Conservation (phyloP, 768 basidiomycete species). For the Coprinopsis strossmayeri region DNA sequence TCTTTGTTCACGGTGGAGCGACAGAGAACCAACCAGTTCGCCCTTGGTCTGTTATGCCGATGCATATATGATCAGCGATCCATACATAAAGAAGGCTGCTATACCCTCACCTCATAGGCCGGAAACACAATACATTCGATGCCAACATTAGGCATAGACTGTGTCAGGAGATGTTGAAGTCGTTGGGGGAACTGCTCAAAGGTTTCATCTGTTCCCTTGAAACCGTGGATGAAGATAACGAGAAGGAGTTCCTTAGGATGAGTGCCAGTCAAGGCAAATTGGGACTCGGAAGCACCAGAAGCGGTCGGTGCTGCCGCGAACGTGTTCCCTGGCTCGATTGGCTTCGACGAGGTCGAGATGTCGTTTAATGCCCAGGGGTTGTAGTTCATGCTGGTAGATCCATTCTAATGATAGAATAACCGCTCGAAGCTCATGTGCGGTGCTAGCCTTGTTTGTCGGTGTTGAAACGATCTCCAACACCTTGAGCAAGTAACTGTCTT, state of each 20-base stretch:
- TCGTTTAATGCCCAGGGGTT: not conserved
- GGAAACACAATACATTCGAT: conserved; percentile 84
- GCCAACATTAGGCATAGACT: conserved; percentile 46
- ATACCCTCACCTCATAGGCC: conserved; percentile 65
- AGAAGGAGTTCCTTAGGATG: conserved; percentile 44
- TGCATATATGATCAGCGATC: not conserved
- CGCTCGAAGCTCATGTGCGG: too few species aligned
- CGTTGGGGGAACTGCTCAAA: conserved; percentile 76
- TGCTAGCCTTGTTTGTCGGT: conserved; percentile 5
- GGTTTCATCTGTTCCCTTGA: conserved; percentile 55
- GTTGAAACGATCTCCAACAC: too few species aligned
- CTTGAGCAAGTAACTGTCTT: too few species aligned
- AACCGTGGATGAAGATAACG: conserved; percentile 78
- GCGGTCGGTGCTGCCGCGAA: not conserved
- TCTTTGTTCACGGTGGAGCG: not conserved
- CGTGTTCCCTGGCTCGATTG: not conserved
- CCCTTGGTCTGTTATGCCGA: conserved; percentile 67
- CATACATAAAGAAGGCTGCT: too few species aligned
- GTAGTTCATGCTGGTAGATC: not conserved
- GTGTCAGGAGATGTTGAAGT: conserved; percentile 67
- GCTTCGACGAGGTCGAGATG: not conserved
- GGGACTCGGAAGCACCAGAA: too few species aligned
- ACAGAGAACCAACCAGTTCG: conserved; percentile 57
- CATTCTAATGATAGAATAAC: too few species aligned
- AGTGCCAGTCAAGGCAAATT: too few species aligned